Evolutionary conservation across 345 rosid species (phyloP), one percentile per base, ranked within the genome.

Genomic region (Eucalyptus urophylla): DNA sequence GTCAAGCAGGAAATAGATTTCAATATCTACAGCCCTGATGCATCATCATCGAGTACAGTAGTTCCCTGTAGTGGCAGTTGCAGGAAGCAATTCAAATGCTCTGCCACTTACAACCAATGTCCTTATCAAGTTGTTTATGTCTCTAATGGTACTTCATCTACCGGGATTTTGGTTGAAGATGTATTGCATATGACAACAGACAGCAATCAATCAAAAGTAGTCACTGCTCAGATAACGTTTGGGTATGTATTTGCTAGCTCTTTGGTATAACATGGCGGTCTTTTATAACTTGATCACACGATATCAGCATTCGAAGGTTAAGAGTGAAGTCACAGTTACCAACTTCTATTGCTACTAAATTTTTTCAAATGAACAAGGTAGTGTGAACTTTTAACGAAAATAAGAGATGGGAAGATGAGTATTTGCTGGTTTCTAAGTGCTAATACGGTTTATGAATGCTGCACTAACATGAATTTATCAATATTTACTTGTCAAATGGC

Each of bases 91-190:
- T 90, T 88, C 56, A 90, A 14, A 69, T 97, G 99, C 37, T 33
- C 95, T 56, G 92, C 96, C 31, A 89, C 93, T 89, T 49, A 45
- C 87, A 92, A 91, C 86, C 87, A 88, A 86, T 97, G 99, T 86
- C 96, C 95, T 37, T 97, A 97, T 90, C 94, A 92, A 88, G 94
- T 95, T 72, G 60, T 69, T 25, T 97, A 97, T 93, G 95, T 95
- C 45, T 95, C 98, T 31, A 94, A 95, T 87, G 94, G 91, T 87
- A 97, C 99, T 81, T 92, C 96, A 25, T 92, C 99, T 49, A 92
- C 92, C 44, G 99, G 99, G 90, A 88, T 89, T 88, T 90, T 94
- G 85, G 96, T 95, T 15, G 94, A 97, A 92, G 99, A 96, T 91
- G 92, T 90, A 43, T 93, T 97, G 92, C 98, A 94, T 91, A 92